These are phyloP conservation scores for Acer campestre DNA, from an alignment of 345 rosid genomes.

Conservation along the genomic window DNA sequence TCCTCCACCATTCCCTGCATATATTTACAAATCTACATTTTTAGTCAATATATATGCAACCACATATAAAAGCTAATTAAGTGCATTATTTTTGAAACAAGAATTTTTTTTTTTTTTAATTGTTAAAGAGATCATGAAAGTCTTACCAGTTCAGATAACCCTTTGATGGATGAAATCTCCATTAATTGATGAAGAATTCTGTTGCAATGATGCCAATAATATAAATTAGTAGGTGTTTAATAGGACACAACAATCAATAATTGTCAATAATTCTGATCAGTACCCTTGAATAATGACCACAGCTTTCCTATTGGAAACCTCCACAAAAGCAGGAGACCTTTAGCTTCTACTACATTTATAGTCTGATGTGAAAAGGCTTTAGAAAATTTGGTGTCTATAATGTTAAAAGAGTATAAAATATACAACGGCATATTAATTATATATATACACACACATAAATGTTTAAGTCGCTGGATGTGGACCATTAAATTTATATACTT, in stretches of 20 bases:
- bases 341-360: conserved; percentile 19
- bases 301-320: conserved; percentile 26
- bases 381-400: background rate
- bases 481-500: no score
- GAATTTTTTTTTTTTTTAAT: no score
- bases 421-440: no score
- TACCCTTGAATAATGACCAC: conserved; percentile 18
- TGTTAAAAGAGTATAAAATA: background rate
- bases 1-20: conserved; percentile 62
- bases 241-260: background rate
- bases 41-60: background rate
- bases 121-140: background rate
- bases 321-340: conserved; percentile 34
- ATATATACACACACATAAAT: no score
- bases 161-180: conserved; percentile 54
- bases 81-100: background rate
- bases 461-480: no score
- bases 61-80: no score
- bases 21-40: background rate
- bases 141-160: conserved; percentile 43
- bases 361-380: conserved; percentile 35
- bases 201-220: background rate
- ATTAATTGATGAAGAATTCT: conserved; percentile 35
- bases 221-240: background rate
- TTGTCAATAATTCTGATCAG: background rate